Conservation (phyloP, 164 flowering plant species). For the Echeveria elegans region DNA sequence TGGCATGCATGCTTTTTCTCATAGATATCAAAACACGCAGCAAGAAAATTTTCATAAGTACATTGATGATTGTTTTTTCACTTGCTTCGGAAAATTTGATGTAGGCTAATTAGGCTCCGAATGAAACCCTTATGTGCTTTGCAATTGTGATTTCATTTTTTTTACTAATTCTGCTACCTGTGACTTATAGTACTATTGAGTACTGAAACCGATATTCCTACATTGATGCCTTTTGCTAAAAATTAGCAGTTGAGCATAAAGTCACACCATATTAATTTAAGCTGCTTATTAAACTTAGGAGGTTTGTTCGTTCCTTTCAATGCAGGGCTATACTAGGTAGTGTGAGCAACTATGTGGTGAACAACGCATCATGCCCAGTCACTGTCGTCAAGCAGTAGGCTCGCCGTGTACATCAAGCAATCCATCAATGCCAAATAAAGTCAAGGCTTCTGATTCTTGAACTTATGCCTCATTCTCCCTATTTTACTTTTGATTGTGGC, state of each 20-base stretch:
- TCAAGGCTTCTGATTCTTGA: not conserved
- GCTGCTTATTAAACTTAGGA: not conserved
- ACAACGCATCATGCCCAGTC: conserved; percentile 20
- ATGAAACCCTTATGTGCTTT: no score
- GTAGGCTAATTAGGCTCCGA: no score
- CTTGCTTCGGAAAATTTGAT: no score
- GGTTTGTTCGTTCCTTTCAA: not conserved
- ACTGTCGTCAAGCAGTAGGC: conserved; percentile 64
- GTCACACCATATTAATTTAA: not conserved
- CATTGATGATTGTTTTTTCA: no score
- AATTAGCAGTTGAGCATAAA: not conserved
- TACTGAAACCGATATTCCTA: not conserved
- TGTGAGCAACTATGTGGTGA: conserved; percentile 81
- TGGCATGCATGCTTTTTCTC: no score
- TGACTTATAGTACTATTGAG: not conserved
- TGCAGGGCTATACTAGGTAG: conserved; percentile 85
- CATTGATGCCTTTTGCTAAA: not conserved
- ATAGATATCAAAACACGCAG: no score
- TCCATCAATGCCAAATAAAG: not conserved
- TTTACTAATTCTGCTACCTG: no score
- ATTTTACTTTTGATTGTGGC: no score
- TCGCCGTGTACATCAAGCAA: not conserved
- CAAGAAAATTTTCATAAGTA: no score
- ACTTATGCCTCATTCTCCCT: no score
- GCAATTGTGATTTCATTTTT: no score